These are phyloP conservation scores for Casuarina equisetifolia DNA, from an alignment of 306 rosid species.

Conservation along the genomic window DNA sequence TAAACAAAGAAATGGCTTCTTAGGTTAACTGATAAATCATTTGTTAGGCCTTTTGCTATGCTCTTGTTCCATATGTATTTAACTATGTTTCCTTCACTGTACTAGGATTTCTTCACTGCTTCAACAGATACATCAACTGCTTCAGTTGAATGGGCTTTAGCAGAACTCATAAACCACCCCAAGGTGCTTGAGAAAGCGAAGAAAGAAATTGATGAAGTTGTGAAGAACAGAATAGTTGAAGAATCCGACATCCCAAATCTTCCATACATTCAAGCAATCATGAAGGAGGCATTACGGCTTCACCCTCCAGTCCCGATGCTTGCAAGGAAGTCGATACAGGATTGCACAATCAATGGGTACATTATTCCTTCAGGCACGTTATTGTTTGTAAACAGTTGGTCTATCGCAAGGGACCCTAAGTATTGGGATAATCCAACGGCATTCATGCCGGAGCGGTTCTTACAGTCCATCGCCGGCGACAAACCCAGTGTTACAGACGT, in stretches of 20 bases:
- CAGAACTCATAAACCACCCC: conserved; percentile 51
- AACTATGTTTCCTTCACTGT: too few species aligned
- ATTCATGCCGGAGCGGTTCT: conserved; percentile 41
- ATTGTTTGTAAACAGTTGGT: conserved; percentile 41
- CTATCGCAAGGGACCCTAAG: conserved; percentile 53
- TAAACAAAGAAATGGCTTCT: too few species aligned
- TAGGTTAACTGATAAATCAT: too few species aligned
- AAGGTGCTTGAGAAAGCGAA: conserved; percentile 37
- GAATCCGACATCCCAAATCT: conserved; percentile 49
- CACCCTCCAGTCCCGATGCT: conserved; percentile 53
- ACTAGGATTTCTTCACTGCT: conserved; percentile 49
- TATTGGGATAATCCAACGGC: conserved; percentile 42
- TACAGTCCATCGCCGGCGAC: conserved; percentile 1
- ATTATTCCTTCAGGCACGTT: conserved; percentile 41
- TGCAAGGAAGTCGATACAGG: conserved; percentile 33
- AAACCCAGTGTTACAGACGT: not conserved
- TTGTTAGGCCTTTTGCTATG: too few species aligned
- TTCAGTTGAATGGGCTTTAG: conserved; percentile 39
- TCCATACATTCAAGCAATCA: conserved; percentile 48
- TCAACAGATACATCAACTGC: conserved; percentile 40
- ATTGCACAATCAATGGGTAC: conserved; percentile 34
- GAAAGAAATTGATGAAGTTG: conserved; percentile 40
- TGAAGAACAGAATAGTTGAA: conserved; percentile 40
- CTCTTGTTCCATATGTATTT: too few species aligned
- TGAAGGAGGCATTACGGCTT: conserved; percentile 52